Evolutionary conservation across 2,329 filamentous ascomycete genomes (phyloP), one percentile per base, ranked within the genome.

Genomic region (Cordyceps javanica): DNA sequence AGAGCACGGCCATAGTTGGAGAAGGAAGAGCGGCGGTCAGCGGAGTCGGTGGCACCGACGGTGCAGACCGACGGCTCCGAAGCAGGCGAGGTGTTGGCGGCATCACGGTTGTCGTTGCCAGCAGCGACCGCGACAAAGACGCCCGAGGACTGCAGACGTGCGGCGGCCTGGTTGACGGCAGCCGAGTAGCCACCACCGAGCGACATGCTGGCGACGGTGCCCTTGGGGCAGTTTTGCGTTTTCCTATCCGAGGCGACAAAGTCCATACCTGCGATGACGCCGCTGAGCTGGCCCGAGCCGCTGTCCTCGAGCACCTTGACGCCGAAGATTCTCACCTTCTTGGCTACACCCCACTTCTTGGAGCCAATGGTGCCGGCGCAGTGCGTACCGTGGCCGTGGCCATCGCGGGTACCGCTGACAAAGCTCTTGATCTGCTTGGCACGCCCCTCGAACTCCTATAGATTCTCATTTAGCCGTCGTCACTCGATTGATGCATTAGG

Each of bases 151-250:
- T 72, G 71, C 51, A 81, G 68, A 46, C 67, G 69, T 61, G 76
- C 69, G 60, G 80, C 76, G 63, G 77, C 79, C 25, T 70, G 67
- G 70, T 82, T 82, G 65, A 80, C 66, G 19, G 78, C 72, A 4
- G 61, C 61, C 34, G 75, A 78, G 53, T 60, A 66, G 59, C 68
- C 66, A 23, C 78, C 78, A 61, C 78, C 78, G 34, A 82, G 73
- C 0, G 79, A 82, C 77, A 82, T 78, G 72, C 80, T 82, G 72
- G 81, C 75, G 55, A 82, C 77, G 34, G 77, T 72, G 25, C 74
- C 73, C 39, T 65, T 69, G 61, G 67, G 63, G 67, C 72, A 74
- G 62, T 59, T 67, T 59, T 69, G 70, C 3, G 59, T 65, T 30
- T 62, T 26, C 23, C 66, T 60, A 62, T 75, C 72, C 19, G 61